phyloP scores from a whole-genome alignment of 768 basidiomycete genomes.

The Cyclocybe aegerita region DNA sequence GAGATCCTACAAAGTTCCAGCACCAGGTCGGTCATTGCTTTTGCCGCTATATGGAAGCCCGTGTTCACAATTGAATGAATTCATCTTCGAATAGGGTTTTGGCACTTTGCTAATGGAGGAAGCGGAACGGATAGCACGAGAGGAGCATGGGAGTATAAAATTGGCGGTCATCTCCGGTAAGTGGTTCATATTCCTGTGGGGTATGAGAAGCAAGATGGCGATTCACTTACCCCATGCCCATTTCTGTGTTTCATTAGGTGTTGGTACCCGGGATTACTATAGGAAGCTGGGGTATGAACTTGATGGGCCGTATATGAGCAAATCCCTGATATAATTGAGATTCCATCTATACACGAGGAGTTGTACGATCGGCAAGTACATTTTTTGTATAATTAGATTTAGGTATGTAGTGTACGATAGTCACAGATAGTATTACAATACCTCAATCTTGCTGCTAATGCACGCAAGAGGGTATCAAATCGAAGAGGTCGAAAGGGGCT shows the following conservation, averaged over 20 bases:
- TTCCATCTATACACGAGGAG: no score
- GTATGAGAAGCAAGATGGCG: background rate
- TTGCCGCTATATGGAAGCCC: background rate
- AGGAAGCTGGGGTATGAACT: conserved; percentile 90
- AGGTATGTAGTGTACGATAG: background rate
- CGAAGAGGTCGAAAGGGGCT: background rate
- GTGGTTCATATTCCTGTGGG: conserved; percentile 18
- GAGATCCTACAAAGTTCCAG: conserved; percentile 98
- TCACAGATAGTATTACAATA: background rate
- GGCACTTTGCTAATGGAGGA: conserved; percentile 99
- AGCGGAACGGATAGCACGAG: conserved; percentile 94
- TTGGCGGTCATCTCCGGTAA: conserved; percentile 94
- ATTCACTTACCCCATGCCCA: background rate
- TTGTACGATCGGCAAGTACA: no score
- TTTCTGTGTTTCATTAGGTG: conserved; percentile 47
- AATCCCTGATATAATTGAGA: conserved; percentile 43
- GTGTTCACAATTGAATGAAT: background rate
- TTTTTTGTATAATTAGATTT: background rate
- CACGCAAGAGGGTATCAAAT: no score
- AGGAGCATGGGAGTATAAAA: conserved; percentile 95
- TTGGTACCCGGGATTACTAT: conserved; percentile 97
- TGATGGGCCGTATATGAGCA: conserved; percentile 99
- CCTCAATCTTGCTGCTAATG: background rate
- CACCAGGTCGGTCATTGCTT: conserved; percentile 59
- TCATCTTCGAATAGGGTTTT: conserved; percentile 64